A percentile compares a stretch with the other conserved stretches of the same genome.
Conservation (phyloP, 2,329 filamentous ascomycete species). For the Cladobotryum protrusum region DNA sequence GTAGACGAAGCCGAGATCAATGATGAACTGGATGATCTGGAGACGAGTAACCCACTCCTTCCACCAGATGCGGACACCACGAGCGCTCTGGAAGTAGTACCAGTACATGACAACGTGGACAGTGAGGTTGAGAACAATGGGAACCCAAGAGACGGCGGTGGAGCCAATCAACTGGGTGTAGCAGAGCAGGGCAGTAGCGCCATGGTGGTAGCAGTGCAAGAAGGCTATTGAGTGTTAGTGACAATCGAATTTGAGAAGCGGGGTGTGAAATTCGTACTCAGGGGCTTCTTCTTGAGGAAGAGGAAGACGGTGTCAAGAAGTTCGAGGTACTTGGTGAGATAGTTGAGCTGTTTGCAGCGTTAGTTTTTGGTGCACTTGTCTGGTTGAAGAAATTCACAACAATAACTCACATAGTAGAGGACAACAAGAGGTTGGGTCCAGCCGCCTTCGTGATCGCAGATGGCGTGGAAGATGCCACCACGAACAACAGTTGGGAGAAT, state of each 20-base stretch:
- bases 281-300: conserved; percentile 98
- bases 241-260: not conserved
- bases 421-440: conserved; percentile 93
- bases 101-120: conserved; percentile 99
- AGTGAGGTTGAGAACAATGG: conserved; percentile 83
- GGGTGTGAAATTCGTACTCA: conserved; percentile 44
- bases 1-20: conserved; percentile 97
- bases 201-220: conserved; percentile 98
- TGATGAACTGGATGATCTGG: conserved; percentile 95
- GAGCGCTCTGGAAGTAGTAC: conserved; percentile 99
- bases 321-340: conserved; percentile 96
- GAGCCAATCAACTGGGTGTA: conserved; percentile 93
- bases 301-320: conserved; percentile 93
- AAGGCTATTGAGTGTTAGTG: conserved; percentile 56
- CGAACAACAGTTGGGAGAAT: conserved; percentile 75
- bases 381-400: not conserved
- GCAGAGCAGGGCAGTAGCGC: conserved; percentile 92
- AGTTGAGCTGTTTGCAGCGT: conserved; percentile 69
- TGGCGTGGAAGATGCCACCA: conserved; percentile 79
- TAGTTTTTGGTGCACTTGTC: not conserved
- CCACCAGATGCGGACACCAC: conserved; percentile 96
- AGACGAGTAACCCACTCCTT: conserved; percentile 99
- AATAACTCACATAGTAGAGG: conserved; percentile 79
- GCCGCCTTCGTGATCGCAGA: conserved; percentile 73
- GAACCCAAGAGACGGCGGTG: conserved; percentile 91